These are phyloP conservation scores for Cladosporium sp. DNA, from an alignment of 2,329 filamentous ascomycete species.

Conservation along the genomic window DNA sequence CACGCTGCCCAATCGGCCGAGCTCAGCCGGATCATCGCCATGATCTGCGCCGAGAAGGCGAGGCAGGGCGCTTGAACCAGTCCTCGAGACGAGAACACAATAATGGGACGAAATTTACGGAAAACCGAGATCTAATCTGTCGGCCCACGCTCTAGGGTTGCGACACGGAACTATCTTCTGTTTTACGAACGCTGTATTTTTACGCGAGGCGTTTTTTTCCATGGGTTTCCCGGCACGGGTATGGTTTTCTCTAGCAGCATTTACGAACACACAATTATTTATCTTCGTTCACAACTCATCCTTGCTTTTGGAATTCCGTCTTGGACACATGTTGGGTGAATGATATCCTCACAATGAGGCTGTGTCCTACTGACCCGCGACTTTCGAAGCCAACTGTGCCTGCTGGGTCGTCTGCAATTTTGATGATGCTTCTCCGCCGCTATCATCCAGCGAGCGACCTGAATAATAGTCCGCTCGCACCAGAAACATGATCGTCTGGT, in stretches of 20 bases:
- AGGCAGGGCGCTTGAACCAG: slow-evolving; percentile 39
- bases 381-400: too few species aligned
- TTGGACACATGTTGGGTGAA: too few species aligned
- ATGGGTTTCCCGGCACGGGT: neutral
- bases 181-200: slow-evolving; percentile 3
- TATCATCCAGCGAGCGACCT: too few species aligned
- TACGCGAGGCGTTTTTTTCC: neutral
- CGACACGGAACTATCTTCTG: neutral
- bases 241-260: neutral
- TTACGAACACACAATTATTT: neutral
- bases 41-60: slow-evolving; percentile 51
- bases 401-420: too few species aligned
- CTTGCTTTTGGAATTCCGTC: too few species aligned
- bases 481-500: too few species aligned
- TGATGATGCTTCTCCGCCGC: too few species aligned
- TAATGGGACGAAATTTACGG: neutral
- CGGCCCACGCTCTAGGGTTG: neutral
- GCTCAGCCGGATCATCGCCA: slow-evolving; percentile 45
- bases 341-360: too few species aligned
- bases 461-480: too few species aligned
- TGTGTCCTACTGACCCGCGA: too few species aligned
- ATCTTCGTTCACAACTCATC: too few species aligned
- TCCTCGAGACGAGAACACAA: neutral
- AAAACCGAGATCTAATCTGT: neutral
- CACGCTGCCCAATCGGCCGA: slow-evolving; percentile 48